These are phyloP conservation scores for Skeletonema tropicum DNA, from an alignment of 108 stramenopile species.

Conservation along the genomic window DNA sequence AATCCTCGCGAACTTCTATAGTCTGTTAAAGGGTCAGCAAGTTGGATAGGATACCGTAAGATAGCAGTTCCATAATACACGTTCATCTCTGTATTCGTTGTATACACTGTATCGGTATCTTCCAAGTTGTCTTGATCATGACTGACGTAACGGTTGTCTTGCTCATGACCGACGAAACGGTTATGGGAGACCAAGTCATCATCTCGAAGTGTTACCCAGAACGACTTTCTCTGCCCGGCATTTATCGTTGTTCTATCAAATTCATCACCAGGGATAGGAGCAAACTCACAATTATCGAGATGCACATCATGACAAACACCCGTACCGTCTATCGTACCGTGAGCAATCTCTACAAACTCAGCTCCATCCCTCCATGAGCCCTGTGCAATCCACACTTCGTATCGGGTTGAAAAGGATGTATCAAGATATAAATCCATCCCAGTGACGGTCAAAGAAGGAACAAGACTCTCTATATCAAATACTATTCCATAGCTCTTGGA, in stretches of 20 bases:
- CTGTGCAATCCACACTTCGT: slow-evolving; percentile 19
- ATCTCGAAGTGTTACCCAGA: slow-evolving; percentile 20
- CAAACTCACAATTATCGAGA: slow-evolving; percentile 16
- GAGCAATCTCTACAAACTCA: slow-evolving; percentile 21
- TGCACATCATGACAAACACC: slow-evolving; percentile 19
- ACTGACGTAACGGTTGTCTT: not conserved
- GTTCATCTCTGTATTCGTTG: slow-evolving; percentile 19
- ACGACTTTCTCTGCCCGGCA: slow-evolving; percentile 6
- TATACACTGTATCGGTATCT: slow-evolving; percentile 8
- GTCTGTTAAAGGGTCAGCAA: slow-evolving; percentile 24
- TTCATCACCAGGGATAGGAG: slow-evolving; percentile 11
- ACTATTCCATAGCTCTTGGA: slow-evolving; percentile 28
- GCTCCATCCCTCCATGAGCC: slow-evolving; percentile 20
- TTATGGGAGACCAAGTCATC: slow-evolving; percentile 30
- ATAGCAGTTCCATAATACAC: slow-evolving; percentile 25
- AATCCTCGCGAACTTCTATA: slow-evolving; percentile 14
- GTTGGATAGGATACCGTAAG: slow-evolving; percentile 13
- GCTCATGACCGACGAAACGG: not conserved
- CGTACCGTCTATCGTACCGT: slow-evolving; percentile 15
- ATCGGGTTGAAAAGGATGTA: slow-evolving; percentile 17
- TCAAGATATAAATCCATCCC: slow-evolving; percentile 31
- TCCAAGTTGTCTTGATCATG: not conserved
- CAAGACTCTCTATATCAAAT: slow-evolving; percentile 21
- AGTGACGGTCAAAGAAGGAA: slow-evolving; percentile 1
- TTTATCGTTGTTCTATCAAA: slow-evolving; percentile 6